A percentile compares a stretch with the other conserved stretches of the same genome.
Conservation (phyloP, 768 basidiomycete species). For the Lepiota venenata region DNA sequence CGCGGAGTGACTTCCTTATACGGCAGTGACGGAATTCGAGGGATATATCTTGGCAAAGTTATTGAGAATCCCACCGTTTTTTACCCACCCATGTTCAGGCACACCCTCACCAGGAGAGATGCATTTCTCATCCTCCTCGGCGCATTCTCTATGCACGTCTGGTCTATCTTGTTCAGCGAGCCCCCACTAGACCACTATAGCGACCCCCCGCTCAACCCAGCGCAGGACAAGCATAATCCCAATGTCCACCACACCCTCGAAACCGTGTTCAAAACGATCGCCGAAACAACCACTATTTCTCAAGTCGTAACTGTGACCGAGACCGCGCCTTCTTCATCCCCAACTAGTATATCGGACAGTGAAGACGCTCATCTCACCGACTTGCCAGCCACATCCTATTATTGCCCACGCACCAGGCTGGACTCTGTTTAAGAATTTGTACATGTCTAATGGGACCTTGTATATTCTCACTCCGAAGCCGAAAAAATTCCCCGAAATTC, state of each 20-base stretch:
- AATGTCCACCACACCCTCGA: background rate
- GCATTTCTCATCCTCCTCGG: slow-evolving; percentile 58
- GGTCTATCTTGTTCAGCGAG: slow-evolving; percentile 35
- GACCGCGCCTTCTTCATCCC: background rate
- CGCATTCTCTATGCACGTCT: slow-evolving; percentile 52
- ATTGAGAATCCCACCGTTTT: background rate
- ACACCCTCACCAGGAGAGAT: slow-evolving; percentile 50
- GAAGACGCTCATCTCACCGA: slow-evolving; percentile 16
- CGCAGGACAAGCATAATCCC: background rate
- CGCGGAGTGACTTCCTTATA: too few species aligned
- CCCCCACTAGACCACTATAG: slow-evolving; percentile 24
- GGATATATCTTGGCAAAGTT: too few species aligned
- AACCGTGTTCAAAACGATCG: slow-evolving; percentile 2
- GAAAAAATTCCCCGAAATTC: slow-evolving; percentile 36
- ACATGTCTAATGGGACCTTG: slow-evolving; percentile 82
- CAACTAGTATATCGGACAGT: slow-evolving; percentile 1
- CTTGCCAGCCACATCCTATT: slow-evolving; percentile 53
- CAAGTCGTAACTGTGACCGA: slow-evolving; percentile 2
- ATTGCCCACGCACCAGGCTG: slow-evolving; percentile 75
- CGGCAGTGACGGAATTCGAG: too few species aligned
- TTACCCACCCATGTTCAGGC: slow-evolving; percentile 26
- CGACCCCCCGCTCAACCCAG: slow-evolving; percentile 19
- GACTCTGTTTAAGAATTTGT: slow-evolving; percentile 81
- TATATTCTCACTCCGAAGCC: slow-evolving; percentile 52
- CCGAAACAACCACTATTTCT: slow-evolving; percentile 1